These are phyloP conservation scores for Papiliotrema laurentii DNA, from an alignment of 1,284 basidiomycete species.

Conservation along the genomic window DNA sequence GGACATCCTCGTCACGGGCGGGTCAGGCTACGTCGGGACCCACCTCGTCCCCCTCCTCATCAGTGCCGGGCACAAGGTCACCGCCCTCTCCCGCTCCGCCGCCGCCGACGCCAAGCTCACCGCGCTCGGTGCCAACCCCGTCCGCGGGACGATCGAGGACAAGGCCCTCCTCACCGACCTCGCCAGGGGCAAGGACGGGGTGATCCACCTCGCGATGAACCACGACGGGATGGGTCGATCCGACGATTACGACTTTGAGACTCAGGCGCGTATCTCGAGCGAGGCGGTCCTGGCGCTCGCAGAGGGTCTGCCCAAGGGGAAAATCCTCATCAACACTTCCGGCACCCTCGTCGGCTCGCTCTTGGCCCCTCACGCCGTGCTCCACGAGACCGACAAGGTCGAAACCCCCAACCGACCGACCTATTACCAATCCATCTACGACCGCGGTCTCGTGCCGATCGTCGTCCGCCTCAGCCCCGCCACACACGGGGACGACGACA, in stretches of 20 bases:
- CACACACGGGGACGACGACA: conserved; percentile 20
- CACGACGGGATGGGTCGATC: not conserved
- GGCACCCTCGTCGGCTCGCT: conserved; percentile 2
- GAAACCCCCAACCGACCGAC: conserved; percentile 4
- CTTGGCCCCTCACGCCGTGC: not conserved
- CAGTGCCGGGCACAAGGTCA: conserved; percentile 16
- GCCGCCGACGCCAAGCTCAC: conserved; percentile 11
- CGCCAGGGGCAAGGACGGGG: conserved; percentile 15
- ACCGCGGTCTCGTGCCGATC: conserved; percentile 13
- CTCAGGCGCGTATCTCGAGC: not conserved
- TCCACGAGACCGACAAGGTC: not conserved
- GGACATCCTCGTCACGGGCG: conserved; percentile 28
- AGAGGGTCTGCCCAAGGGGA: conserved; percentile 16
- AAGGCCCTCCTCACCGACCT: conserved; percentile 8
- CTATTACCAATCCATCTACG: not conserved
- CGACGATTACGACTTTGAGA: not conserved
- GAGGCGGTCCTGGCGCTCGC: conserved; percentile 18
- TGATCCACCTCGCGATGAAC: conserved; percentile 19
- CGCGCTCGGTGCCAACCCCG: conserved; percentile 1
- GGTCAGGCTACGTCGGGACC: conserved; percentile 19
- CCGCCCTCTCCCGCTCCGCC: conserved; percentile 16
- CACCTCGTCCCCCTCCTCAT: conserved; percentile 14
- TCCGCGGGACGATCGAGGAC: conserved; percentile 12
- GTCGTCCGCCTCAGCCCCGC: conserved; percentile 22
- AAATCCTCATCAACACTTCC: conserved; percentile 22